Evolutionary conservation across 2,329 filamentous ascomycete species (phyloP), one percentile per base, ranked within the genome.

Genomic region (Pseudocercospora fuligena): DNA sequence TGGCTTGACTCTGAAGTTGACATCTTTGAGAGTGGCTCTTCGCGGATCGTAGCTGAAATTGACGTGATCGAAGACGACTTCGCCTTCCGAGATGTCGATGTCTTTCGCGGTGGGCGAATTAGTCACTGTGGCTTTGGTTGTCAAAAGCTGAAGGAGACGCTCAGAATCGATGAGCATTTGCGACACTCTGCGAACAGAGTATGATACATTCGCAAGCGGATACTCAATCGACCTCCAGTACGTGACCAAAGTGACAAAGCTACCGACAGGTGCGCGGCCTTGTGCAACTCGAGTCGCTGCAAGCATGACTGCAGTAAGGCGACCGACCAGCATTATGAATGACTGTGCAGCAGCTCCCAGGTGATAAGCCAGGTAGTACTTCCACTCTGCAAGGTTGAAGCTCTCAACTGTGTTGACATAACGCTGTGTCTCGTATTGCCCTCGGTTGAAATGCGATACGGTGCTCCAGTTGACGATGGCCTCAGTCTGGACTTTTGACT

Each of bases 161-260:
- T 92, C 89, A 0, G 89, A 88, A 72, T 91, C 87, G 43, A 91
- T 86, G 27, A 92, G 78, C 57, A 87, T 84, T 21, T 80, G 78
- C 2, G 82, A 80, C 31, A 88, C 78, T 56, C 80, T 79, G 23
- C 80, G 79, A 64, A 85, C 83, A 29, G 82, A 83, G 69, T 79
- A 82, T 0, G 82, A 82, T 47, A 89, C 80, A 12, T 81, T 80
- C n/a, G 80, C 79, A 3, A 88, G 76, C 6, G 86, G 86, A 2
- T 73, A 74, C 63, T 81, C 80, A 71, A 83, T 79, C 0, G 77
- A 78, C 19, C 73, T 65, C 89, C 89, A 92, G 76, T 91, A 92
- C 36, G 86, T 84, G 16, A 90, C 80, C 27, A 92, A 77, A 19
- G 88, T 88, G 4, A 91, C 86, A 67, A 92, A 89, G 66, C 84